Base-by-base conservation (phyloP, 805 yeast species). In the Wickerhamomyces canadensis region DNA sequence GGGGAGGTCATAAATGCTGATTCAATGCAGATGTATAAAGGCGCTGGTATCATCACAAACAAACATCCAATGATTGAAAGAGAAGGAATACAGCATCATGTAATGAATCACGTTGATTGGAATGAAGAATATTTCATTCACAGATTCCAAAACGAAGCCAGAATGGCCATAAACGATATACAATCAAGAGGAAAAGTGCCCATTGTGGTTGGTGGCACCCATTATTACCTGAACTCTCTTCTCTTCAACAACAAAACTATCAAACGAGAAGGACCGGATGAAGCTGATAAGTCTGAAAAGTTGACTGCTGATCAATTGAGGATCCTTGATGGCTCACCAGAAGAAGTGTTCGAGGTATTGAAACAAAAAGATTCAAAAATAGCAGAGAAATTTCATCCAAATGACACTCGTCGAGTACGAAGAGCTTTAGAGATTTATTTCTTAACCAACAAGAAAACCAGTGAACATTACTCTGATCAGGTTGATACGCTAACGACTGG, bases 1-100 rank as follows among this genome's bases (percentile, higher is more conserved):
- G 98, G 98, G 16, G 98, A 93, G 55, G 70, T 93, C 45, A 84
- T 93, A 45, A 93, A 93, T 60, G 96, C 95, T 0, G 98, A 93
- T 57, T 87, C 98, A 1, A 89, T 93, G 97, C 98, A 93, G 60
- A 84, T 93, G 68, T 93, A 93, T 59, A 62, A 67, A 27, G 80
- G 76, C 0, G 62, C 78, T 1, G 86, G 83, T 12, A 75, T 76
- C 10, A 86, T 93, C 42, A 85, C 98, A 13, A 93, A 93, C 53
- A 93, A 93, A 52, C 98, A 93, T 51, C 98, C 98, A 0, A 42
- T 82, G 1, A 65, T 63, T 0, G 96, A 91, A 47, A 66, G 96
- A 26, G 65, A 70, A 6, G 91, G 87, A 0, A 54, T 93, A 0
- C 72, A 77, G 0, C 98, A 93, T 54, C 96, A 89, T 64, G 79